Conservation (phyloP, 345 rosid genomes). For the Gynandropsis gynandra region DNA sequence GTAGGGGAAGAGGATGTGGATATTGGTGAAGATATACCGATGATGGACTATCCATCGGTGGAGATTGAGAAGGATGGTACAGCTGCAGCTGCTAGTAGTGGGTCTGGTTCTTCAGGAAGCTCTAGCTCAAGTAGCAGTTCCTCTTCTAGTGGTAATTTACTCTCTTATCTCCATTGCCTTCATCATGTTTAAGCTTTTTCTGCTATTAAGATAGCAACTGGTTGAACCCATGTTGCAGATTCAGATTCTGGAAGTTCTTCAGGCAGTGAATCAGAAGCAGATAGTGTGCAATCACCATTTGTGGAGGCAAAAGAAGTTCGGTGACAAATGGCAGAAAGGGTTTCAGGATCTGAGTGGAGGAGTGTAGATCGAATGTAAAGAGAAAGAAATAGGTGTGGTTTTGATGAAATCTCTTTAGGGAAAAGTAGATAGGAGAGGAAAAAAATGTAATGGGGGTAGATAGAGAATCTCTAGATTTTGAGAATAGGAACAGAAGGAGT, state of each 20-base stretch:
- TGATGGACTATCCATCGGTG: slow-evolving; percentile 62
- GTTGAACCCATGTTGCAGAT: slow-evolving; percentile 7
- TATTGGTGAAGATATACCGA: slow-evolving; percentile 73
- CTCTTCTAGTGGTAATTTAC: slow-evolving; percentile 54
- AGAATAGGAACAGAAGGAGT: slow-evolving; percentile 8
- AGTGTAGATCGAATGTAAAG: slow-evolving; percentile 19
- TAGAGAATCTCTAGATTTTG: neutral
- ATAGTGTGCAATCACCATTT: slow-evolving; percentile 26
- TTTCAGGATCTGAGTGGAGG: no score
- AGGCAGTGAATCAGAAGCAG: slow-evolving; percentile 25
- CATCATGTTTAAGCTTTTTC: neutral
- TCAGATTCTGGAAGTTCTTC: slow-evolving; percentile 23
- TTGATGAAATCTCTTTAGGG: slow-evolving; percentile 13
- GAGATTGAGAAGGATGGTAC: slow-evolving; percentile 72
- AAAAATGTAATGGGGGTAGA: slow-evolving; percentile 13
- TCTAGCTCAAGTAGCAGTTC: slow-evolving; percentile 52
- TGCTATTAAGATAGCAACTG: slow-evolving; percentile 1
- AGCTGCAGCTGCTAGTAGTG: slow-evolving; percentile 28
- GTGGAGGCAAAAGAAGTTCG: slow-evolving; percentile 23
- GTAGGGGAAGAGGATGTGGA: slow-evolving; percentile 76
- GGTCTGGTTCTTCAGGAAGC: slow-evolving; percentile 38
- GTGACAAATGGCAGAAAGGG: no score
- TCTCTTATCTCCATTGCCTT: neutral
- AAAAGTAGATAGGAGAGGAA: slow-evolving; percentile 11
- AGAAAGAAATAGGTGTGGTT: neutral